phyloP scores from a whole-genome alignment of 352 stramenopile species.

The Elongisporangium senticosum region DNA sequence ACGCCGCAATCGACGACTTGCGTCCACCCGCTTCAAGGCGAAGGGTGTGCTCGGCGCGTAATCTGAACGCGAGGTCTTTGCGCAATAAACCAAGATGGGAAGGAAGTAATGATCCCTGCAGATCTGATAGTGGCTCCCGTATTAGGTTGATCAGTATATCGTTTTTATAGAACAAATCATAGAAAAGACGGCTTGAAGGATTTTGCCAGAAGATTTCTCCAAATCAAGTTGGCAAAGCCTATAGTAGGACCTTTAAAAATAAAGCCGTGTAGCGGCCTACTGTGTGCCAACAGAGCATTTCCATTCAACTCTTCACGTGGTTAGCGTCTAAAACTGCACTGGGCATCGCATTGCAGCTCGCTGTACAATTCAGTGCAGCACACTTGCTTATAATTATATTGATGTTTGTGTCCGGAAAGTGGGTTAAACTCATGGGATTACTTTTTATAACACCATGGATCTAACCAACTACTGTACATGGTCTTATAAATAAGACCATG shows the following conservation, averaged over 20 bases:
- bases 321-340: too few relatives aligned
- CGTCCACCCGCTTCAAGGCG: not conserved
- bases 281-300: not conserved
- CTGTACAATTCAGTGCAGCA: too few relatives aligned
- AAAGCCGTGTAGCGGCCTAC: not conserved
- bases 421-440: too few relatives aligned
- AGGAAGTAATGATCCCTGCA: not conserved
- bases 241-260: not conserved
- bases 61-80: not conserved
- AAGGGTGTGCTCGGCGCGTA: not conserved
- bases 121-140: not conserved
- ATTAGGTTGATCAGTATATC: not conserved
- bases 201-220: too few relatives aligned
- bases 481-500: too few relatives aligned
- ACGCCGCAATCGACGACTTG: not conserved
- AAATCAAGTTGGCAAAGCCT: not conserved
- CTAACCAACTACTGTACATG: too few relatives aligned
- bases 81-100: not conserved
- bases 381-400: too few relatives aligned
- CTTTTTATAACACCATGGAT: too few relatives aligned
- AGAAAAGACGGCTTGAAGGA: not conserved
- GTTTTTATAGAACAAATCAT: not conserved
- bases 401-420: too few relatives aligned
- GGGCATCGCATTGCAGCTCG: too few relatives aligned
- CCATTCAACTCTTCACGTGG: not conserved